Evolutionary conservation across 768 basidiomycete species (phyloP), one percentile per base, ranked within the genome.

Genomic region (Boletales sp.): DNA sequence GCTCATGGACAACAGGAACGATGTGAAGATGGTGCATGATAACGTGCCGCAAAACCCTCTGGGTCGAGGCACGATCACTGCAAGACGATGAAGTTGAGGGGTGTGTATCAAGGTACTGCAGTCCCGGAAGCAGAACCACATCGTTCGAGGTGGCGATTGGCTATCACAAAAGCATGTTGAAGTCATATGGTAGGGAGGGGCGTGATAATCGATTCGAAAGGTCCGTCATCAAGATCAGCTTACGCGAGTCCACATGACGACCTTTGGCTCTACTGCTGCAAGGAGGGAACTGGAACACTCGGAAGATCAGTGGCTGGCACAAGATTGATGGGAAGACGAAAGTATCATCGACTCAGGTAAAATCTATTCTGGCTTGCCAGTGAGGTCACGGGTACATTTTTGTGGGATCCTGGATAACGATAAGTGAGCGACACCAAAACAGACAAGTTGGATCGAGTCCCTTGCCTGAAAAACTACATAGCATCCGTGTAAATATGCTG

Each of bases 1-100:
- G 41, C 45, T 46, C 51, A 37, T 52, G 51, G 45, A 32, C 41
- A 25, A 35, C 39, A 58, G 32, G 48, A 41, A 44, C 50, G 21
- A 34, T 34, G 45, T 31, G 57, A 48, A 36, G 13, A 32, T 46
- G 33, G 18, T 4, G 50, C 32, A 44, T 21, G 42, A 37, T 37
- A 17, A 8, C 36, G n/a, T 2, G 8, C 15, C 36, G 18, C 46
- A 32, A 38, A 40, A 41, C 44, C 14, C n/a, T 39, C 38, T 8
- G 31, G 41, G 7, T 17, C 31, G 17, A 41, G 46, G 43, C 25
- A 21, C 28, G 33, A 52, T 45, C 50, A 21, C 17, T 36, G 21
- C 6, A 19, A 36, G 21, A 40, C 8, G 37, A 21, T 43, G 40
- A 32, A 14, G 12, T 34, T 2, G 12, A 39, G 10, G 21, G 19